phyloP scores from a whole-genome alignment of 192 early-diverging fungal genomes.

The Backusella morwellensis region DNA sequence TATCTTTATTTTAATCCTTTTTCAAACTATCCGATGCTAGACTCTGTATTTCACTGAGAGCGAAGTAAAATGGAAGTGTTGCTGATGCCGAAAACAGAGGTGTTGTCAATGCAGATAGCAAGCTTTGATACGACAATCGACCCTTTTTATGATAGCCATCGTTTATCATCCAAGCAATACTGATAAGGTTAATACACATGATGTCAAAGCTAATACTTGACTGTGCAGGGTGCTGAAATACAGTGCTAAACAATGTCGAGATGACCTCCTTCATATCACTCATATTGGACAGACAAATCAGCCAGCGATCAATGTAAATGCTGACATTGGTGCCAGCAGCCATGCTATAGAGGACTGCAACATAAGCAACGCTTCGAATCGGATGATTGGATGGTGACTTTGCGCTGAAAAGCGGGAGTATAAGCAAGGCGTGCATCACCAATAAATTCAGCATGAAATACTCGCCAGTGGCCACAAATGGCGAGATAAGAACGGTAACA shows the following conservation, averaged over 20 bases:
- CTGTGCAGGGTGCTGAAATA: constrained; percentile 26
- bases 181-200: constrained; percentile 16
- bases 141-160: neutral
- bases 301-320: constrained; percentile 11
- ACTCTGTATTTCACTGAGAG: constrained; percentile 11
- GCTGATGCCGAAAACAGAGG: constrained; percentile 17
- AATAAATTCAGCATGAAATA: constrained; percentile 27
- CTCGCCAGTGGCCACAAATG: neutral
- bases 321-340: constrained; percentile 20
- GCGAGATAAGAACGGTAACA: constrained; percentile 15
- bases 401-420: constrained; percentile 9
- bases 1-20: neutral
- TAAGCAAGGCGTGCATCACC: constrained; percentile 25
- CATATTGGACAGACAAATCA: neutral
- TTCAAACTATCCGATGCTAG: neutral
- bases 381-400: neutral
- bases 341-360: constrained; percentile 11
- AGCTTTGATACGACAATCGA: neutral
- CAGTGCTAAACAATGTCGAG: neutral
- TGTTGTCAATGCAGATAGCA: neutral
- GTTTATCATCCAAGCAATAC: constrained; percentile 17
- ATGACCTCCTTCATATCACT: neutral
- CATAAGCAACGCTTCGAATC: neutral
- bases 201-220: constrained; percentile 33
- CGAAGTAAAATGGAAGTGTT: constrained; percentile 29